These are phyloP conservation scores for Ogataea paradorogensis DNA, from an alignment of 805 yeast species.

Conservation along the genomic window DNA sequence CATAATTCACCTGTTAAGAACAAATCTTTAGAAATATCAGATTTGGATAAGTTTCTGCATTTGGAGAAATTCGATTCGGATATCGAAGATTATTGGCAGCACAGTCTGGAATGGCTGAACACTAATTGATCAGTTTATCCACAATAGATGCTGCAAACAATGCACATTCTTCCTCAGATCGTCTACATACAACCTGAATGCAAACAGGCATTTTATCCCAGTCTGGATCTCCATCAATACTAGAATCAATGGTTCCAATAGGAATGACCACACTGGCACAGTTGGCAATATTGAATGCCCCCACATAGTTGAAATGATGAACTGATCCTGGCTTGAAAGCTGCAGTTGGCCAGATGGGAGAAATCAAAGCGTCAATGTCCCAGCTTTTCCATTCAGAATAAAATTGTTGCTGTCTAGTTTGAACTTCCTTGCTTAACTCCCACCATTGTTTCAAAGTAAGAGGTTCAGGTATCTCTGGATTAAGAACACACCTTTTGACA, in stretches of 20 bases:
- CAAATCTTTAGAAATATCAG: not conserved
- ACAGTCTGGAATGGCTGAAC: conserved; percentile 9
- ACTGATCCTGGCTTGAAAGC: conserved; percentile 33
- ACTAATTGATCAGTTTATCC: conserved; percentile 2
- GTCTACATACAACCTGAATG: conserved; percentile 61
- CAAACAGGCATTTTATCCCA: conserved; percentile 60
- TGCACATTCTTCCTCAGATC: conserved; percentile 60
- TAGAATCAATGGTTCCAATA: conserved; percentile 50
- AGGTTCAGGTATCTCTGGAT: conserved; percentile 1
- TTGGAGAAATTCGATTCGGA: conserved; percentile 6
- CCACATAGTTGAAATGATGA: conserved; percentile 45
- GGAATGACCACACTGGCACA: conserved; percentile 53
- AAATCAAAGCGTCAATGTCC: conserved; percentile 20
- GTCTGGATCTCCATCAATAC: conserved; percentile 34
- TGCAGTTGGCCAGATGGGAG: conserved; percentile 43
- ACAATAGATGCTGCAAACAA: conserved; percentile 15
- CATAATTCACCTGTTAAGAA: not conserved
- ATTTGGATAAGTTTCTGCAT: not conserved
- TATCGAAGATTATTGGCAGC: conserved; percentile 12
- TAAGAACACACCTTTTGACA: conserved; percentile 4
- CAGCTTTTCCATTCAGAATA: conserved; percentile 33
- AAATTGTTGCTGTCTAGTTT: conserved; percentile 32
- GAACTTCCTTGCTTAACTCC: conserved; percentile 38
- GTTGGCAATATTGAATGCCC: conserved; percentile 50
- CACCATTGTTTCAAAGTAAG: conserved; percentile 35